Evolutionary conservation across 768 basidiomycete species (phyloP), one percentile per base, ranked within the genome.

Genomic region (Collybiopsis confluens): DNA sequence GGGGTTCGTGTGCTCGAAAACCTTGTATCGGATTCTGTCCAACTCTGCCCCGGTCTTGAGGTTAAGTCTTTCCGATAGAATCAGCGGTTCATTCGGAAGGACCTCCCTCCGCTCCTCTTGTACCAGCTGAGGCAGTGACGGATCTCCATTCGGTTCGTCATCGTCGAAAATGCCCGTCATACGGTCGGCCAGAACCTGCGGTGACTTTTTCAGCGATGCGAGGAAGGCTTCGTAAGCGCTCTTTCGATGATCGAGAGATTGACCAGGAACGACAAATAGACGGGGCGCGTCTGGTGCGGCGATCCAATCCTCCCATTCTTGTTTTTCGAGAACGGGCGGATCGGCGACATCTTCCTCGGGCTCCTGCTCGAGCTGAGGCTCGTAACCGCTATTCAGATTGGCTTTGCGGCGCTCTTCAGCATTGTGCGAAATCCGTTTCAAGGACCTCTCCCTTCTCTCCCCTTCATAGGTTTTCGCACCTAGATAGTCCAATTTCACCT

Each of bases 401-500:
- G 43, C 23, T 35, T 30, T 45, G 15, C 28, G 24, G 10, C 11
- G 11, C 28, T 53, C 52, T 23, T 28, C 52, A 10, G 6, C 30
- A 35, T 46, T 46, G 15, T 48, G 36, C 15, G 24, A 15, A 4
- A 48, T n/a, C 2, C 54, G 38, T 18, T 26, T 35, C 18, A 54
- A 16, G 35, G 20, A 46, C 27, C 54, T 15, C 11, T 33, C 20
- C 16, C 38, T 15, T 28, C 27, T 46, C 9, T 41, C 45, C 24
- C 56, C 52, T 56, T 64, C 62, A 33, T 46, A 26, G 4, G 27
- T 43, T n/a, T 58, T 52, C n/a, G 68, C 63, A 21, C 60, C 61
- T 40, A 61, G 59, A 54, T 50, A 77, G 61, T 83, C 71, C n/a
- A 86, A 72, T 57, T 78, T 71, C 64, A 73, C 81, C 60, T 73